Evolutionary conservation across 148 eudicot genomes (phyloP).

Genomic region (Arbutus unedo): DNA sequence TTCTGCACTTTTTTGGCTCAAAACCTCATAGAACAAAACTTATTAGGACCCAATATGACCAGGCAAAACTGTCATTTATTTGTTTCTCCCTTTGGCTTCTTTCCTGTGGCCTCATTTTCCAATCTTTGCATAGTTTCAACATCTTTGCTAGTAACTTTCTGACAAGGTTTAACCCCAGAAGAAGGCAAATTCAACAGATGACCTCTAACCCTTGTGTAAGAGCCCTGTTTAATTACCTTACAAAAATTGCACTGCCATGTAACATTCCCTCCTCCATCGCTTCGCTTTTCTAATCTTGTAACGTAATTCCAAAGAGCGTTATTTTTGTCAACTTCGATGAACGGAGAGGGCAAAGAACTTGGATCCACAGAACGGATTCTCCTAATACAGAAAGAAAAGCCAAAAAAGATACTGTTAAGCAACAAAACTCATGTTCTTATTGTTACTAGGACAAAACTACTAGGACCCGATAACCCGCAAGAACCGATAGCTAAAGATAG

Average conservation of each 20-base stretch:
- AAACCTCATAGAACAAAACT: background rate
- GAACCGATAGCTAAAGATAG: background rate
- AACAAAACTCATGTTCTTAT: background rate
- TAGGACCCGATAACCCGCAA: background rate
- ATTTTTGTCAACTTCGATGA: background rate
- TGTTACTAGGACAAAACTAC: background rate
- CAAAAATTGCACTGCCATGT: conserved; percentile 3
- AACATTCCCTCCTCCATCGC: background rate
- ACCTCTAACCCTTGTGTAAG: conserved; percentile 1
- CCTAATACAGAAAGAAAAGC: background rate
- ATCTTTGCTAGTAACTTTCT: background rate
- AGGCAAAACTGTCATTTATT: background rate
- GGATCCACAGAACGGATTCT: background rate
- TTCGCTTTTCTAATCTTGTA: background rate
- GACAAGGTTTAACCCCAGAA: conserved; percentile 2
- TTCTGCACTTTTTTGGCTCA: background rate
- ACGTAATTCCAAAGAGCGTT: conserved; percentile 1
- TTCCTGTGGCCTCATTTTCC: background rate
- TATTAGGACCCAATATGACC: background rate
- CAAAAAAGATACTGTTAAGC: background rate
- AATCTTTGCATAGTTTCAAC: background rate
- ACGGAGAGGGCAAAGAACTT: background rate
- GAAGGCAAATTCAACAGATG: background rate
- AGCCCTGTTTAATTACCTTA: background rate
- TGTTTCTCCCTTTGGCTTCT: background rate